A percentile compares a stretch with the other conserved stretches of the same genome.
Conservation (phyloP, 768 basidiomycete species). For the Suillus bovinus region DNA sequence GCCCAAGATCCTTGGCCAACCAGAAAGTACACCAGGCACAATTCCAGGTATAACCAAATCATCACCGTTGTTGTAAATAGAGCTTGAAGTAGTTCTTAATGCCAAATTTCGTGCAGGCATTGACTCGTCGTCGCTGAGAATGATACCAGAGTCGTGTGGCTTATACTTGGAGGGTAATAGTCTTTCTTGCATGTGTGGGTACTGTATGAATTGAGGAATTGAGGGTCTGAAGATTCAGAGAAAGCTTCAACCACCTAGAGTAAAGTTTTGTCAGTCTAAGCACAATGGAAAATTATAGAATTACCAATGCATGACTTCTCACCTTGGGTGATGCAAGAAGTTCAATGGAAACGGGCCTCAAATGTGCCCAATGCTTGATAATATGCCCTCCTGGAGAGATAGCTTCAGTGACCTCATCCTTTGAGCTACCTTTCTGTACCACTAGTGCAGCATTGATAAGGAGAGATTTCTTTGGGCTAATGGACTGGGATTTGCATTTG, state of each 20-base stretch:
- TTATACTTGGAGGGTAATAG: slow-evolving; percentile 67
- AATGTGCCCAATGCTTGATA: slow-evolving; percentile 70
- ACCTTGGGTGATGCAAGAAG: slow-evolving; percentile 50
- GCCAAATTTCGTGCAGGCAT: slow-evolving; percentile 54
- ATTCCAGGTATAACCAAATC: slow-evolving; percentile 71
- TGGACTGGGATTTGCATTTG: slow-evolving; percentile 28
- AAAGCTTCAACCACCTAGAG: too few species aligned
- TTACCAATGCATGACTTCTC: not conserved
- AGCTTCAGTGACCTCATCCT: slow-evolving; percentile 64
- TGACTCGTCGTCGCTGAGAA: slow-evolving; percentile 61
- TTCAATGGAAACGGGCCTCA: slow-evolving; percentile 69
- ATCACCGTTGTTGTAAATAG: slow-evolving; percentile 50
- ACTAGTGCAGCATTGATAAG: slow-evolving; percentile 18
- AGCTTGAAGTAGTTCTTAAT: slow-evolving; percentile 53
- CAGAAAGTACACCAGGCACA: slow-evolving; percentile 51
- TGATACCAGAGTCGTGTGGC: slow-evolving; percentile 65
- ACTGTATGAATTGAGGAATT: slow-evolving; percentile 30
- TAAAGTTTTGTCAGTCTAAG: not conserved
- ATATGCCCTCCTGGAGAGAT: slow-evolving; percentile 79
- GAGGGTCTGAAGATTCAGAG: slow-evolving; percentile 47
- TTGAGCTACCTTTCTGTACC: slow-evolving; percentile 42
- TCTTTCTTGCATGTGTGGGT: slow-evolving; percentile 22
- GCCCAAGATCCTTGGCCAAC: slow-evolving; percentile 60
- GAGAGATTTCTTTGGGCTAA: slow-evolving; percentile 30
- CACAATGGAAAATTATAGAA: not conserved